These are phyloP conservation scores for Boletus subparvulus DNA, from an alignment of 768 basidiomycete species.

Conservation along the genomic window DNA sequence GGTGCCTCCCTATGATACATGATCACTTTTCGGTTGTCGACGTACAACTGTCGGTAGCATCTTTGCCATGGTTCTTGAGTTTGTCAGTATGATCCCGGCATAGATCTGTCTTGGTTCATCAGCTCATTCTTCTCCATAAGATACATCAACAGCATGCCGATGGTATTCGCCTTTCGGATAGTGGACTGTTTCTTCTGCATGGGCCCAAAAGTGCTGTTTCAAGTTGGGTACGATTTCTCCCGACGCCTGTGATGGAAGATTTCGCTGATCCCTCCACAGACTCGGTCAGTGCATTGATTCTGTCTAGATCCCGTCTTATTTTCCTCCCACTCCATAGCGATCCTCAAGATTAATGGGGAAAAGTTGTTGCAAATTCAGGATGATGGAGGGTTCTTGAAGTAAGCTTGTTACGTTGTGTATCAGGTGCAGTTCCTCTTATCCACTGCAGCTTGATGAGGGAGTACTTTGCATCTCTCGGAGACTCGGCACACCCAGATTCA, in stretches of 20 bases:
- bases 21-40: constrained; percentile 90
- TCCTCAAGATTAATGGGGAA: constrained; percentile 96
- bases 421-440: neutral
- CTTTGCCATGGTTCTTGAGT: constrained; percentile 97
- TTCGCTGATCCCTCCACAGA: constrained; percentile 34
- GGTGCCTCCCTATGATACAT: constrained; percentile 88
- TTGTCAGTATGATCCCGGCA: constrained; percentile 56
- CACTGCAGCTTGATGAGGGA: constrained; percentile 80
- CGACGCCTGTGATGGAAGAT: neutral
- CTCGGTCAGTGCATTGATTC: constrained; percentile 46
- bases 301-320: constrained; percentile 10
- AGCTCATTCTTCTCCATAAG: constrained; percentile 35
- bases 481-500: constrained; percentile 90
- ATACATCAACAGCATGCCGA: constrained; percentile 92
- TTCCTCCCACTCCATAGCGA: constrained; percentile 54
- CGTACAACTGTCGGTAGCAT: constrained; percentile 95
- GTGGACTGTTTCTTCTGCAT: constrained; percentile 98
- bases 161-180: constrained; percentile 97
- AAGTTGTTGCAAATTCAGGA: constrained; percentile 90
- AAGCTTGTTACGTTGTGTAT: constrained; percentile 21
- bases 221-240: constrained; percentile 72
- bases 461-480: constrained; percentile 91
- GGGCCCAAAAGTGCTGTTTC: constrained; percentile 98
- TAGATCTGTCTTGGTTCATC: neutral
- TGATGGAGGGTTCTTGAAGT: constrained; percentile 97